Conservation (phyloP, 352 stramenopile genomes). For the Phytophthora constricta region DNA sequence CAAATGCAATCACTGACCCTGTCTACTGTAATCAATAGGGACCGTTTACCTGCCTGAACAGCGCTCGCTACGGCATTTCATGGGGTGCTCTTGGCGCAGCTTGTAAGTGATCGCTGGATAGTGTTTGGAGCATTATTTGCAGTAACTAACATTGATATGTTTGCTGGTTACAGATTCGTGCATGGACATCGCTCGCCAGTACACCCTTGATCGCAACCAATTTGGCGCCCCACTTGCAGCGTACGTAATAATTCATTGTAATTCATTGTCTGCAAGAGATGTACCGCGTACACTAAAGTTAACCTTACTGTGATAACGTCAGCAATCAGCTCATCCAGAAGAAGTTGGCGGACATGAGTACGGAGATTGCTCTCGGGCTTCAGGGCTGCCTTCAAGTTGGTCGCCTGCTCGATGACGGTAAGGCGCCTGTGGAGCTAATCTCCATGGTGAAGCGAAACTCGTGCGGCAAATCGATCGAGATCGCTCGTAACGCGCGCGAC, state of each 20-base stretch:
- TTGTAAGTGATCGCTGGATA: slow-evolving; percentile 53
- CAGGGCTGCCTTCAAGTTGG: slow-evolving; percentile 76
- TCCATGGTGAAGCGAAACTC: slow-evolving; percentile 58
- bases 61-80: slow-evolving; percentile 97
- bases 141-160: neutral
- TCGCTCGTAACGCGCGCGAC: slow-evolving; percentile 92
- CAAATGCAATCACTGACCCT: neutral
- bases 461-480: slow-evolving; percentile 78
- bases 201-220: slow-evolving; percentile 95
- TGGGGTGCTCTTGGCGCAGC: slow-evolving; percentile 97
- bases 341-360: slow-evolving; percentile 98
- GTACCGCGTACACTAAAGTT: no score
- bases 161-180: slow-evolving; percentile 82
- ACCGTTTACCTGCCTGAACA: slow-evolving; percentile 98
- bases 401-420: slow-evolving; percentile 35
- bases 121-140: no score
- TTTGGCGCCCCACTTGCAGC: slow-evolving; percentile 96
- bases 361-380: slow-evolving; percentile 95
- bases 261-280: no score
- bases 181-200: slow-evolving; percentile 93
- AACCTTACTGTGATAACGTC: no score
- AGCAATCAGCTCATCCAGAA: slow-evolving; percentile 98
- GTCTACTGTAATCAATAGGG: slow-evolving; percentile 48
- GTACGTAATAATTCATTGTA: slow-evolving; percentile 50
- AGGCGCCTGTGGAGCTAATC: slow-evolving; percentile 36